These are phyloP conservation scores for Hymenotorrendiella dingleyae DNA, from an alignment of 2,329 filamentous ascomycete genomes.

Conservation along the genomic window DNA sequence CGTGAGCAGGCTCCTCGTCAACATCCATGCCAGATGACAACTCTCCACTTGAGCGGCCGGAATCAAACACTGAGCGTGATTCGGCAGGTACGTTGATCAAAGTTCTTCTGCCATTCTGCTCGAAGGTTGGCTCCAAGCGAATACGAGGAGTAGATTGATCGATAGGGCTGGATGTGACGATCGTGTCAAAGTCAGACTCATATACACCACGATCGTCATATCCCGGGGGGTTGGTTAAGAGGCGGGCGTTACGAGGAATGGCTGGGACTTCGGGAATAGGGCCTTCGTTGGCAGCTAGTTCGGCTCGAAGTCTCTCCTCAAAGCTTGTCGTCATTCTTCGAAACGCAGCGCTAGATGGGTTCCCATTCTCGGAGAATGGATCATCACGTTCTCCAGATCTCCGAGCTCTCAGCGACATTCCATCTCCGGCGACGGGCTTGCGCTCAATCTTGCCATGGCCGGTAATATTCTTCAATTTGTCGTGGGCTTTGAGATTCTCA, in stretches of 20 bases:
- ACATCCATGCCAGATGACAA: constrained; percentile 6
- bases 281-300: background rate
- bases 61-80: constrained; percentile 18
- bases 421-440: constrained; percentile 15
- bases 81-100: constrained; percentile 15
- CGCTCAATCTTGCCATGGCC: constrained; percentile 16
- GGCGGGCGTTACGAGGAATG: constrained; percentile 4
- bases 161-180: constrained; percentile 24
- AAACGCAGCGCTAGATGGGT: constrained; percentile 1
- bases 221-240: constrained; percentile 1
- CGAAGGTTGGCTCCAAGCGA: constrained; percentile 18
- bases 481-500: constrained; percentile 15
- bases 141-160: constrained; percentile 26
- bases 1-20: background rate
- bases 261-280: constrained; percentile 9
- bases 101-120: constrained; percentile 13
- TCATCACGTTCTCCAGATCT: constrained; percentile 11
- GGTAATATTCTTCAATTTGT: constrained; percentile 13
- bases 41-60: constrained; percentile 3
- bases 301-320: constrained; percentile 3
- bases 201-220: background rate
- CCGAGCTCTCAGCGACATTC: constrained; percentile 12
- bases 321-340: constrained; percentile 14
- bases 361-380: constrained; percentile 12
- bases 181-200: constrained; percentile 14